Evolutionary conservation across 1,139 yeast species (phyloP), one percentile per base, ranked within the genome.

Genomic region (Yamadazyma diospyri): DNA sequence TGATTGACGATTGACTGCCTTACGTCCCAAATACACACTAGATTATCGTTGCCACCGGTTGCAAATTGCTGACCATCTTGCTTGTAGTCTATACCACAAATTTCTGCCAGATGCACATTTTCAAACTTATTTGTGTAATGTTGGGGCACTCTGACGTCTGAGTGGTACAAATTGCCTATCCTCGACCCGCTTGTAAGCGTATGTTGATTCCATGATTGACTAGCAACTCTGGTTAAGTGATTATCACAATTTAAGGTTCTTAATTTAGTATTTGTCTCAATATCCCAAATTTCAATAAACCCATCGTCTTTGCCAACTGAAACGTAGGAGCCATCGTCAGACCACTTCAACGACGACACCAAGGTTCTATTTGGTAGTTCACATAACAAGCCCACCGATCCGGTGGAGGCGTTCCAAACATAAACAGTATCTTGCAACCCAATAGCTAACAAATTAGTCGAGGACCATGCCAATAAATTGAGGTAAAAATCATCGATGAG

Each of bases 1-100:
- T 42, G 36, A 11, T 28, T 1, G 9, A 33, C 39, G 14, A 32
- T 35, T 4, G 68, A 50, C n/a, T 81, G 72, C 43, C 97, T 75
- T 2, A 85, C 84, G 55, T 92, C 98, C 98, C 98, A 92, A 34
- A 92, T 82, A 55, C 88, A 83, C 12, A 92, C 95, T 15, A 89
- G 62, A 55, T 92, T 92, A 55, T 92, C 98, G 55, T 92, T 92
- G 19, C 97, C 97, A 10, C 98, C 98, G 8, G 89, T 78, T 1
- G 94, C 94, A 42, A 89, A 69, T 53, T 86, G 95, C 40, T 74
- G 64, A 2, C 97, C 97, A 54, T 89, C 97, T 4, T 64, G 50
- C 40, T 92, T 74, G 77, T 95, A 92, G 46, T 83, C 84, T 23
- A 92, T 66, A 1, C 98, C 98, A 62, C 98, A 92, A 18, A 92